Percentiles rank a stretch among this genome's conserved stretches.
Evolutionary conservation across 208 protist genomes (phyloP).

Genomic region (Leishmania guyanensis): DNA sequence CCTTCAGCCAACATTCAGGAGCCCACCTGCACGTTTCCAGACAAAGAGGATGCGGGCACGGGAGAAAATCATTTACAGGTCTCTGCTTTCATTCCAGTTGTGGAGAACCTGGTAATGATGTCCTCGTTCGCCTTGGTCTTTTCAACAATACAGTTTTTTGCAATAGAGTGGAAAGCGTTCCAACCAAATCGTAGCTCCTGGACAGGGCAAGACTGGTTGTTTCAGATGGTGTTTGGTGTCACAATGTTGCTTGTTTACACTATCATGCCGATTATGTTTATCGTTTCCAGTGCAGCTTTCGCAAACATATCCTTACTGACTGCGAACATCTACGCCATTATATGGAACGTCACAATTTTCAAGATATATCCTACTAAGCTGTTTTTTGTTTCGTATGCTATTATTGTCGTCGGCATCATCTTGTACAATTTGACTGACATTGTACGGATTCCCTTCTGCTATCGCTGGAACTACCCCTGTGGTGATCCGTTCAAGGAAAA

Average conservation of each 20-base stretch:
- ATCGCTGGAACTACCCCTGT: constrained; percentile 67
- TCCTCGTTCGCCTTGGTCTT: constrained; percentile 70
- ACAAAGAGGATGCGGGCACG: constrained; percentile 9
- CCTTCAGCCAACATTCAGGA: not conserved
- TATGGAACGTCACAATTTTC: constrained; percentile 87
- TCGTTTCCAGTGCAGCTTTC: constrained; percentile 78
- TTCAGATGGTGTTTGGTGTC: constrained; percentile 81
- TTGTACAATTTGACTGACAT: constrained; percentile 78
- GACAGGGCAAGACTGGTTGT: constrained; percentile 68
- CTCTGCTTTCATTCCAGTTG: constrained; percentile 66
- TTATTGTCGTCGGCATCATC: constrained; percentile 70
- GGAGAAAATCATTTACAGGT: constrained; percentile 37
- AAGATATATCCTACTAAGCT: constrained; percentile 66
- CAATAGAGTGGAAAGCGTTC: constrained; percentile 71
- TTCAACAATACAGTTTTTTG: constrained; percentile 82
- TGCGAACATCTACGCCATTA: constrained; percentile 75
- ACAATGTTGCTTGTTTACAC: constrained; percentile 87
- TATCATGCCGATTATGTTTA: constrained; percentile 68
- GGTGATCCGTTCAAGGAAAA: constrained; percentile 36
- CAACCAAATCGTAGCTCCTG: constrained; percentile 43
- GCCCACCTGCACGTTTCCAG: not conserved
- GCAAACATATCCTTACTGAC: constrained; percentile 83
- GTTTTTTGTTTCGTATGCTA: constrained; percentile 74
- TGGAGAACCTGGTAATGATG: constrained; percentile 82
- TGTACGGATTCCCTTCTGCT: constrained; percentile 45